Percentiles rank a stretch among this genome's conserved stretches.
phyloP scores from a whole-genome alignment of 2,329 filamentous ascomycete species.

The Diaporthe sp. region DNA sequence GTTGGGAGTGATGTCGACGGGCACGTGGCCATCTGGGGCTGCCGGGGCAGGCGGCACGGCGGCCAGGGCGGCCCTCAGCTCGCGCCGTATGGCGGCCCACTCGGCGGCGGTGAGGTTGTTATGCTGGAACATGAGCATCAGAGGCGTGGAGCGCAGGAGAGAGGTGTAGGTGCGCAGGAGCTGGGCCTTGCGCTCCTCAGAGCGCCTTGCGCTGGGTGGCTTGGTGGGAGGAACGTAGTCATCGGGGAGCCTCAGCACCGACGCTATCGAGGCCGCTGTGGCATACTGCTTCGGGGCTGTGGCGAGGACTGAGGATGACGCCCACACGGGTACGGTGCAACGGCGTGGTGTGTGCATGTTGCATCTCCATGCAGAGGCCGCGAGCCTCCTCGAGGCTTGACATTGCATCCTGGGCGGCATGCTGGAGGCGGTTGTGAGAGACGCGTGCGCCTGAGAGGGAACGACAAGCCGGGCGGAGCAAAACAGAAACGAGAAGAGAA shows the following conservation, averaged over 20 bases:
- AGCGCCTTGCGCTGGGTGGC: conserved; percentile 87
- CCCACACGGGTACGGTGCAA: conserved; percentile 26
- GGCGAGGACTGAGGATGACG: background rate
- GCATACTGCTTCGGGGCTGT: conserved; percentile 46
- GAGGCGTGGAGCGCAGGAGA: conserved; percentile 84
- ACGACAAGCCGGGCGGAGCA: background rate
- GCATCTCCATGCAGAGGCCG: conserved; percentile 22
- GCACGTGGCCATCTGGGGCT: conserved; percentile 48
- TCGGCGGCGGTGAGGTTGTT: conserved; percentile 79
- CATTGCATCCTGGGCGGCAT: conserved; percentile 40
- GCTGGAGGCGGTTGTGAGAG: background rate
- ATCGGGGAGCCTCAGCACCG: conserved; percentile 54
- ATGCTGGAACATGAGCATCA: conserved; percentile 86
- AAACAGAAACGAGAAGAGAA: background rate
- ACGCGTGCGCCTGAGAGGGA: background rate
- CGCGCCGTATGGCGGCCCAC: conserved; percentile 80
- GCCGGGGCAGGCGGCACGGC: conserved; percentile 54
- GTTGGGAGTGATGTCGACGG: conserved; percentile 65
- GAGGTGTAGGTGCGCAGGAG: conserved; percentile 89
- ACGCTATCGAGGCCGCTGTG: conserved; percentile 38
- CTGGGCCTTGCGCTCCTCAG: conserved; percentile 92
- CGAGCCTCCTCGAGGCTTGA: conserved; percentile 37
- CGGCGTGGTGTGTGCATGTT: conserved; percentile 19
- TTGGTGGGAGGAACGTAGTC: conserved; percentile 76
- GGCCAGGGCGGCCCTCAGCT: conserved; percentile 67